Conservation (phyloP, 2,329 filamentous ascomycete genomes). For the Phialocephala subalpina region DNA sequence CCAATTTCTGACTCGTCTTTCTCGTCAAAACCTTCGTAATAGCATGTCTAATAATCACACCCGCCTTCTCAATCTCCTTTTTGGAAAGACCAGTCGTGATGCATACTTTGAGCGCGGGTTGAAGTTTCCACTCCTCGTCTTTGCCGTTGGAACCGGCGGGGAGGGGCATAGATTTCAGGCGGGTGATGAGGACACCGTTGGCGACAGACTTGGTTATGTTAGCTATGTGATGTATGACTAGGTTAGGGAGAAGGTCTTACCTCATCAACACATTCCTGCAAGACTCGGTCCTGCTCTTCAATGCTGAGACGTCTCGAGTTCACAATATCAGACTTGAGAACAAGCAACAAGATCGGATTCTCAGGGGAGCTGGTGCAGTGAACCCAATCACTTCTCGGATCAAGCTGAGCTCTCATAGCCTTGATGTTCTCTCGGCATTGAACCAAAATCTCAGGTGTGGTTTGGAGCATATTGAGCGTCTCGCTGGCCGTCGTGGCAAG, state of each 20-base stretch:
- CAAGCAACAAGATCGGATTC: conserved; percentile 87
- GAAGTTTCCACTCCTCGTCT: conserved; percentile 73
- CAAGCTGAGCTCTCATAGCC: conserved; percentile 84
- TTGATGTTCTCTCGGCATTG: conserved; percentile 87
- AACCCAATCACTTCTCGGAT: conserved; percentile 94
- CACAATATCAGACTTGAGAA: conserved; percentile 84
- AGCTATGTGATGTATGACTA: conserved; percentile 5
- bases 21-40: conserved; percentile 89
- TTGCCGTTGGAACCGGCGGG: conserved; percentile 68
- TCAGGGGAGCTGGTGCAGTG: conserved; percentile 80
- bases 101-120: conserved; percentile 89
- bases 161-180: conserved; percentile 81
- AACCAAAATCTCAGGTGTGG: conserved; percentile 81
- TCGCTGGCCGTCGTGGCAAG: conserved; percentile 95
- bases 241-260: conserved; percentile 56
- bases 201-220: conserved; percentile 68
- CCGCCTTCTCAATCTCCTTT: conserved; percentile 96
- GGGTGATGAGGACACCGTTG: conserved; percentile 89
- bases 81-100: conserved; percentile 86
- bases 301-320: conserved; percentile 70
- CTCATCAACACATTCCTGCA: conserved; percentile 97
- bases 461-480: conserved; percentile 85
- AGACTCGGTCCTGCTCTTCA: conserved; percentile 82
- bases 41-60: conserved; percentile 85
- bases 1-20: conserved; percentile 59